A percentile compares a stretch with the other conserved stretches of the same genome.
phyloP scores from a whole-genome alignment of 2,329 filamentous ascomycete genomes.

The Aspergillus bombycis region DNA sequence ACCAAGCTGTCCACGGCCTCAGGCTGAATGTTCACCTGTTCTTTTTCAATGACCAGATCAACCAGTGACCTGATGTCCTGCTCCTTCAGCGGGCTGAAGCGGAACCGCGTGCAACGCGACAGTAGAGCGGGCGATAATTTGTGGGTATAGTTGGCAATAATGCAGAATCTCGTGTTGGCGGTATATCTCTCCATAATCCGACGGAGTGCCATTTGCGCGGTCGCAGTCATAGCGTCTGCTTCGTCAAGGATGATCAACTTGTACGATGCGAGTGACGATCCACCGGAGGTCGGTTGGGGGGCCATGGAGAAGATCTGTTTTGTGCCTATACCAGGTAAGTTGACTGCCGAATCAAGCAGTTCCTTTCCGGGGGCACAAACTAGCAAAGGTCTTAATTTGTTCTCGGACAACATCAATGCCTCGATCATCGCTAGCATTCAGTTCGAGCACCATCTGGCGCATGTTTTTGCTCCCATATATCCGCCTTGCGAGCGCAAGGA shows the following conservation, averaged over 20 bases:
- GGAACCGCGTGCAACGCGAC: constrained; percentile 90
- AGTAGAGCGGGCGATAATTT: constrained; percentile 92
- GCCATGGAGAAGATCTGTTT: constrained; percentile 90
- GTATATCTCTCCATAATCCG: constrained; percentile 99
- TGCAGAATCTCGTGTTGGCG: constrained; percentile 94
- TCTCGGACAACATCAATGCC: constrained; percentile 98
- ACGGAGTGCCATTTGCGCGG: constrained; percentile 94
- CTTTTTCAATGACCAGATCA: constrained; percentile 85
- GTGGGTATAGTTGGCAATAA: constrained; percentile 98
- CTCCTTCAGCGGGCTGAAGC: constrained; percentile 92
- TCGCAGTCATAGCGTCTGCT: constrained; percentile 99
- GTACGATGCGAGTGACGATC: constrained; percentile 68
- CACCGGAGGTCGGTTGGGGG: constrained; percentile 46
- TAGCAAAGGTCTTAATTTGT: constrained; percentile 99
- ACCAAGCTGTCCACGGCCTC: constrained; percentile 85
- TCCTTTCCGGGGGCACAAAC: constrained; percentile 39
- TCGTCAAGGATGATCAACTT: constrained; percentile 98
- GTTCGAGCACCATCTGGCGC: constrained; percentile 96
- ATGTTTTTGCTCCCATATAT: constrained; percentile 93
- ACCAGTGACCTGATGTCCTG: constrained; percentile 81
- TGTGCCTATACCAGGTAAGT: constrained; percentile 54
- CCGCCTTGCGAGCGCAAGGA: constrained; percentile 85
- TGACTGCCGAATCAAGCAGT: neutral
- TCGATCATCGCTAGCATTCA: constrained; percentile 95
- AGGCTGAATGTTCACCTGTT: constrained; percentile 78